Evolutionary conservation across 176 grass and related monocot genomes (phyloP).

Genomic region (Aegilops speltoides): DNA sequence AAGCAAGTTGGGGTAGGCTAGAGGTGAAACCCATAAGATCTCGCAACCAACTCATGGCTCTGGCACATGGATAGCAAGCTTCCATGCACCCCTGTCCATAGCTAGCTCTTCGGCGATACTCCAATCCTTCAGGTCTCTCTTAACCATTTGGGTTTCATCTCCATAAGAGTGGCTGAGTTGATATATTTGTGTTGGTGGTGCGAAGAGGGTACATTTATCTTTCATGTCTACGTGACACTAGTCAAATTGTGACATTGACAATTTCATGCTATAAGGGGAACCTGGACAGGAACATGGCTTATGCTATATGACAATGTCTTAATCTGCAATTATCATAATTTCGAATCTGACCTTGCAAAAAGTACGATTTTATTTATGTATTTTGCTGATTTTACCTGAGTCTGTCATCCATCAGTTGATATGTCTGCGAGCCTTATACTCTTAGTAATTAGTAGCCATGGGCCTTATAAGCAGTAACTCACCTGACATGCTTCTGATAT

Average conservation of each 20-base stretch:
- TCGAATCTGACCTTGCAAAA: neutral
- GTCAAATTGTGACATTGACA: conserved; percentile 10
- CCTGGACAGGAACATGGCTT: conserved; percentile 10
- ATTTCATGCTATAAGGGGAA: neutral
- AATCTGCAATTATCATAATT: conserved; percentile 27
- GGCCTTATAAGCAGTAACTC: neutral
- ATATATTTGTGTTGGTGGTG: conserved; percentile 7
- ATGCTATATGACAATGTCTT: conserved; percentile 23
- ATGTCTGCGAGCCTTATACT: neutral
- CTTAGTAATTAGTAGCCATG: neutral
- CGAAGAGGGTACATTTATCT: conserved; percentile 17
- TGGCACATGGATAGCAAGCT: no score
- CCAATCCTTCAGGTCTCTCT: no score
- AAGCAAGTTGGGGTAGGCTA: no score
- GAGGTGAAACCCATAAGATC: no score
- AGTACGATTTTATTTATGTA: neutral
- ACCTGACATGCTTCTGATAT: neutral
- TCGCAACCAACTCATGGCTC: no score
- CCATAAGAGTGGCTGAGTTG: no score
- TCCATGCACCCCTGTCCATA: no score
- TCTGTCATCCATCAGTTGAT: neutral
- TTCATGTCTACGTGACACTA: conserved; percentile 2
- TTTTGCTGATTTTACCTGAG: conserved; percentile 8
- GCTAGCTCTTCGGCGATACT: no score
- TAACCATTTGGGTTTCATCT: no score